phyloP scores from a whole-genome alignment of 768 basidiomycete genomes.

The Amanita fuliginea region DNA sequence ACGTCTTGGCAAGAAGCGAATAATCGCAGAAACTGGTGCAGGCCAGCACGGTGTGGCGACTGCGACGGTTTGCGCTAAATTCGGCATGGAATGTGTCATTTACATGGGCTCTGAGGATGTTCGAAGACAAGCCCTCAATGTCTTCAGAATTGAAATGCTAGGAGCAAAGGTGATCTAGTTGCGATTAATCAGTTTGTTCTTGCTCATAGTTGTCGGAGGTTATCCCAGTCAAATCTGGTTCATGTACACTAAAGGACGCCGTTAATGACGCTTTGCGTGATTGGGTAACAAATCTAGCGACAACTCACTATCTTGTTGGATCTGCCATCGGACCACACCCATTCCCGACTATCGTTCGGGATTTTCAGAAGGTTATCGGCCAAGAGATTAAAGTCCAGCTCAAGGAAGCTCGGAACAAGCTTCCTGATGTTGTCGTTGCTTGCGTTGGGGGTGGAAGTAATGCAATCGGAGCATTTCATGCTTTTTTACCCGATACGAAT shows the following conservation, averaged over 20 bases:
- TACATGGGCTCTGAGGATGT: constrained; percentile 99
- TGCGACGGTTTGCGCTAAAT: constrained; percentile 95
- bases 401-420: constrained; percentile 58
- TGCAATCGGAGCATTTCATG: constrained; percentile 95
- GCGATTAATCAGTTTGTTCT: background rate
- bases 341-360: constrained; percentile 97
- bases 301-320: constrained; percentile 94
- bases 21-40: constrained; percentile 98
- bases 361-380: constrained; percentile 94
- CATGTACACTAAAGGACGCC: constrained; percentile 93
- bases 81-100: constrained; percentile 88
- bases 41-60: constrained; percentile 99
- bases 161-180: constrained; percentile 66
- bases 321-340: constrained; percentile 97
- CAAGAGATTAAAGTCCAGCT: constrained; percentile 90
- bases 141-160: constrained; percentile 96
- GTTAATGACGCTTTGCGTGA: constrained; percentile 98
- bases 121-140: constrained; percentile 90
- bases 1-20: constrained; percentile 88
- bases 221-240: constrained; percentile 86
- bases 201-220: constrained; percentile 39
- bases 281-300: constrained; percentile 94
- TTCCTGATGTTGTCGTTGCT: constrained; percentile 90
- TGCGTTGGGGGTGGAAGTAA: constrained; percentile 98
- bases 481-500: constrained; percentile 82